These are phyloP conservation scores for Paracamarosporium sp. DNA, from an alignment of 2,329 filamentous ascomycete species.

Conservation along the genomic window DNA sequence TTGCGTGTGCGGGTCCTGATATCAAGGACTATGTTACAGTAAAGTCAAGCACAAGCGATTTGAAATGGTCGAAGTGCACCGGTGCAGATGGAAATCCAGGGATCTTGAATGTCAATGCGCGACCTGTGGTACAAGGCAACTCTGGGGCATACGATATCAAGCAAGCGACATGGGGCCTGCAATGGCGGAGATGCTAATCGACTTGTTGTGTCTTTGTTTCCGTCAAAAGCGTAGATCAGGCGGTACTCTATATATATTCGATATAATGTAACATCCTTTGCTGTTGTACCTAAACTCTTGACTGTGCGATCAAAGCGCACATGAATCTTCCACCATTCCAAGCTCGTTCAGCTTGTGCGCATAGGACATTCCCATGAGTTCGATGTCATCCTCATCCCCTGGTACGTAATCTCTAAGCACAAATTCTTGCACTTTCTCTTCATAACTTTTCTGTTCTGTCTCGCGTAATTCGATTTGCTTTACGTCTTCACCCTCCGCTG, in stretches of 20 bases:
- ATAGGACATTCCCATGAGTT: not conserved
- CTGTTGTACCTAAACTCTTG: not conserved
- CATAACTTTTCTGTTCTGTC: not conserved
- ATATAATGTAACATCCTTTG: not conserved
- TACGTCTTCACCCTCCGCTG: not conserved
- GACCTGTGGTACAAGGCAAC: slow-evolving; percentile 35
- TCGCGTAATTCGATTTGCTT: not conserved
- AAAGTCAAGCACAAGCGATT: slow-evolving; percentile 25
- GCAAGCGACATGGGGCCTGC: slow-evolving; percentile 31
- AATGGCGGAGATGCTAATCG: slow-evolving; percentile 36
- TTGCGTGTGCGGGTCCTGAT: slow-evolving; percentile 32
- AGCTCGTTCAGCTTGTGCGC: not conserved
- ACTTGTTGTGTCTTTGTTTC: not conserved
- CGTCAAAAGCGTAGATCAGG: slow-evolving; percentile 4
- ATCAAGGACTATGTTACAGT: slow-evolving; percentile 35
- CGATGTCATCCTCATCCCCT: not conserved
- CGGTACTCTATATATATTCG: not conserved
- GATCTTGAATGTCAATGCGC: slow-evolving; percentile 40
- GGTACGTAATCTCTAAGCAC: not conserved
- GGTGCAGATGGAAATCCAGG: slow-evolving; percentile 32
- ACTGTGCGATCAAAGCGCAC: not conserved
- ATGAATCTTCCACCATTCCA: not conserved
- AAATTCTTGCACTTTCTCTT: not conserved
- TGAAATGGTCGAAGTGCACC: slow-evolving; percentile 40
- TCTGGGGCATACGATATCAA: slow-evolving; percentile 36